Evolutionary conservation across 1,284 basidiomycete species (phyloP).

Genomic region (Agroathelia rolfsii): DNA sequence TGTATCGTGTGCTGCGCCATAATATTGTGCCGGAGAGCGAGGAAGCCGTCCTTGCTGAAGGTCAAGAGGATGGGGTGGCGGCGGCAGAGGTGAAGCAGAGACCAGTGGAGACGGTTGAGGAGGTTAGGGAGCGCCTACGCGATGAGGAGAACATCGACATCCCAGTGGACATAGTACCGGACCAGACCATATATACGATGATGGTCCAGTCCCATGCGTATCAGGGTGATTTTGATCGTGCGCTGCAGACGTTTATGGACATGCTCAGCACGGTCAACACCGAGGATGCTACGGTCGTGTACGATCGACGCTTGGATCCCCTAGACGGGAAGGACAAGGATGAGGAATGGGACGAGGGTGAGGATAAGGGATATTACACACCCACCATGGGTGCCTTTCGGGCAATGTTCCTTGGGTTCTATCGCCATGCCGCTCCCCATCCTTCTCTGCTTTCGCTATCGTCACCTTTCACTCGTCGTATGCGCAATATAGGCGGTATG

Average conservation of each 20-base stretch:
- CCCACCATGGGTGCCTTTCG: slow-evolving; percentile 52
- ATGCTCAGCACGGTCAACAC: slow-evolving; percentile 48
- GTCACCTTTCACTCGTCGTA: too few relatives aligned
- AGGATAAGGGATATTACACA: slow-evolving; percentile 22
- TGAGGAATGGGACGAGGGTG: slow-evolving; percentile 11
- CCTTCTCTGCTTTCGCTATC: slow-evolving; percentile 1
- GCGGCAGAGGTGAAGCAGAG: too few relatives aligned
- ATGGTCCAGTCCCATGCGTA: slow-evolving; percentile 62
- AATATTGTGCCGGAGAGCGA: slow-evolving; percentile 29
- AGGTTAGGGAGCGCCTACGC: slow-evolving; percentile 24
- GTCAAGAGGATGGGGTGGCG: slow-evolving; percentile 23
- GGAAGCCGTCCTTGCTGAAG: too few relatives aligned
- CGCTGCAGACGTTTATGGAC: slow-evolving; percentile 56
- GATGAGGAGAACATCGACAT: slow-evolving; percentile 36
- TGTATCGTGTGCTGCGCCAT: slow-evolving; percentile 56
- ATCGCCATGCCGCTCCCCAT: slow-evolving; percentile 37
- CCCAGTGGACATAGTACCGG: slow-evolving; percentile 36
- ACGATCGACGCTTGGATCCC: slow-evolving; percentile 9
- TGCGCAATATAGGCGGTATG: too few relatives aligned
- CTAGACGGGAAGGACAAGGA: neutral
- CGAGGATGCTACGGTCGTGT: slow-evolving; percentile 22
- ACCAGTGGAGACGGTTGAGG: too few relatives aligned
- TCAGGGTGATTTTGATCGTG: slow-evolving; percentile 52
- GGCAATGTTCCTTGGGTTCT: slow-evolving; percentile 70
- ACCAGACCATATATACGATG: slow-evolving; percentile 58